A percentile compares a stretch with the other conserved stretches of the same genome.
These are phyloP conservation scores for Ilyonectria mors-panacis DNA, from an alignment of 2,329 filamentous ascomycete species.

Conservation along the genomic window DNA sequence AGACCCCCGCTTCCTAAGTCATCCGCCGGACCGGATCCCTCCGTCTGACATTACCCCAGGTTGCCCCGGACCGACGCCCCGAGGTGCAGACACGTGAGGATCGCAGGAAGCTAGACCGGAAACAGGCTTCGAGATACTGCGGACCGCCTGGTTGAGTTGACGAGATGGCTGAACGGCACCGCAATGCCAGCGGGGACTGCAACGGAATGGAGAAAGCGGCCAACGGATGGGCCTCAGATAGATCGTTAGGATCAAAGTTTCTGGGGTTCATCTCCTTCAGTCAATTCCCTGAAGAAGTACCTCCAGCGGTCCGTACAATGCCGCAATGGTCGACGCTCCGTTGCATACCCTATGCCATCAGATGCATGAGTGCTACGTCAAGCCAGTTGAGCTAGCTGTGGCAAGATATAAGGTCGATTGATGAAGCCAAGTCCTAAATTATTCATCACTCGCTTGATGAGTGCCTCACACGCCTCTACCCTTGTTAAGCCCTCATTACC, in stretches of 20 bases:
- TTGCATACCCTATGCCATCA: neutral
- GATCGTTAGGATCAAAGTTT: neutral
- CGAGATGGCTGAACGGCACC: too few relatives aligned
- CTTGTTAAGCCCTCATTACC: neutral
- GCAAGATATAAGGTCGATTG: neutral
- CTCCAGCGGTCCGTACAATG: neutral
- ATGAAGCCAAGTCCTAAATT: neutral
- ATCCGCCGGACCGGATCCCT: too few relatives aligned
- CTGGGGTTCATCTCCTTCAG: neutral
- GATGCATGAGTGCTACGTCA: neutral
- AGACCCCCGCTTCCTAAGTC: too few relatives aligned
- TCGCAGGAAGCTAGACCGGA: too few relatives aligned
- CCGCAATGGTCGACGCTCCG: neutral
- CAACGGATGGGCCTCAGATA: neutral
- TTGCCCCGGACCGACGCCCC: too few relatives aligned
- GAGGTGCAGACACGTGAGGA: too few relatives aligned
- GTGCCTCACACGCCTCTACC: neutral
- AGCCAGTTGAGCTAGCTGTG: neutral
- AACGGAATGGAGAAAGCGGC: neutral
- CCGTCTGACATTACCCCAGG: too few relatives aligned
- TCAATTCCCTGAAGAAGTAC: neutral
- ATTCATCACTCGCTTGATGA: neutral
- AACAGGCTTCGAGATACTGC: too few relatives aligned
- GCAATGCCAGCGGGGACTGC: neutral
- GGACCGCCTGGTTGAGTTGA: too few relatives aligned